Base-by-base conservation (phyloP, 768 basidiomycete species). In the Tricholoma sp. region DNA sequence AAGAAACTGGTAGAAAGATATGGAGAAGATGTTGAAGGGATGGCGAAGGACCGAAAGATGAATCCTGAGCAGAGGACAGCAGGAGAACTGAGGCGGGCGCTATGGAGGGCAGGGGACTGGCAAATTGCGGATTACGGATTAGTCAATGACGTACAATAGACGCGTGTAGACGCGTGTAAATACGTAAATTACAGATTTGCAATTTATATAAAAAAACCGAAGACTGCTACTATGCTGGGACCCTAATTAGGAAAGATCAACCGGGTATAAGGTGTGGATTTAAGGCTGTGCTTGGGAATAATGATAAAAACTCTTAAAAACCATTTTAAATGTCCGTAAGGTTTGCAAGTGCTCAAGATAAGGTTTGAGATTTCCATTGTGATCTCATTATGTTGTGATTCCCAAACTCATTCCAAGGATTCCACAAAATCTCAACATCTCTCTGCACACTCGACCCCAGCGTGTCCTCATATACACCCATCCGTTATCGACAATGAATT, bases 61-160 rank as follows among this genome's bases (percentile, higher is more conserved):
- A 98, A 98, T 68, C 72, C 81, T 13, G 86, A 85, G 69, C 96
- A 98, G 74, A 82, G 87, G 66, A 97, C 94, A 2, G 80, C 76
- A 32, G 94, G 91, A 15, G 85, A 93, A 73, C 69, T 98, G 65
- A 74, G 68, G 63, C 76, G 84, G 66, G 86, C 83, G 31, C 72
- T 90, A 58, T 72, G 68, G 59, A 82, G 80, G 65, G 82, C 84
- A 33, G 80, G 83, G 80, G 83, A 11, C 65, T 80, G 55, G 72
- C 24, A 24, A 24, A 24, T 24, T 24, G 24, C 24, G 24, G 24
- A 24, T 24, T 24, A 24, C 24, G 24, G 24, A 24, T 24, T 24
- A 24, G 2, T 24, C 24, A 24, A 24, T 24, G 24, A 24, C 24
- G 24, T 24, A 24, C 24, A 24, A 24, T 15, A 37, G 36, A 15